A percentile compares a stretch with the other conserved stretches of the same genome.
phyloP scores from a whole-genome alignment of 176 grass and related monocot species.

The Carex myosuroides region DNA sequence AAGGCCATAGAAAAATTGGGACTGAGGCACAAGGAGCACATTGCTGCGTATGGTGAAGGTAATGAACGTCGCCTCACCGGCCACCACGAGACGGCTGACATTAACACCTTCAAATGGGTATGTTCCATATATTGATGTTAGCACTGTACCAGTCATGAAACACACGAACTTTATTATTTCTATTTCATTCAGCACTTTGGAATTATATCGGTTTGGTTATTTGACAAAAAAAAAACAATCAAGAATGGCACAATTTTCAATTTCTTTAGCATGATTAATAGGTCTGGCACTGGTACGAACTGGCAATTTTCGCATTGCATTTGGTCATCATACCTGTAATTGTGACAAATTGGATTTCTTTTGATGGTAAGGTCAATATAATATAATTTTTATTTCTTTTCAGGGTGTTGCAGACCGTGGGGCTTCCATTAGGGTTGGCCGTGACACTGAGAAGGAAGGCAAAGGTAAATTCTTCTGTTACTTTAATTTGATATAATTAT shows the following conservation, averaged over 20 bases:
- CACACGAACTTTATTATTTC: background rate
- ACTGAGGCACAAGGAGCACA: constrained; percentile 66
- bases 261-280: background rate
- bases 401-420: constrained; percentile 79
- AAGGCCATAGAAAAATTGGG: constrained; percentile 70
- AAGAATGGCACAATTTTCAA: background rate
- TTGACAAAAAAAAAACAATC: background rate
- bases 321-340: background rate
- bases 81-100: constrained; percentile 87
- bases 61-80: constrained; percentile 89
- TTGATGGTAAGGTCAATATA: background rate
- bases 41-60: constrained; percentile 82
- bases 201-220: background rate
- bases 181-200: background rate
- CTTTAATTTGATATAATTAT: background rate
- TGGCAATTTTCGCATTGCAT: background rate
- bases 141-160: background rate
- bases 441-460: constrained; percentile 62
- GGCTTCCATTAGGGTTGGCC: constrained; percentile 73
- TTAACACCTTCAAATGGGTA: constrained; percentile 95
- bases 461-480: constrained; percentile 36
- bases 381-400: background rate
- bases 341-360: background rate
- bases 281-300: background rate
- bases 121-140: background rate